Evolutionary conservation across 345 rosid genomes (phyloP), one percentile per base, ranked within the genome.

Genomic region (Sonneratia caseolaris): DNA sequence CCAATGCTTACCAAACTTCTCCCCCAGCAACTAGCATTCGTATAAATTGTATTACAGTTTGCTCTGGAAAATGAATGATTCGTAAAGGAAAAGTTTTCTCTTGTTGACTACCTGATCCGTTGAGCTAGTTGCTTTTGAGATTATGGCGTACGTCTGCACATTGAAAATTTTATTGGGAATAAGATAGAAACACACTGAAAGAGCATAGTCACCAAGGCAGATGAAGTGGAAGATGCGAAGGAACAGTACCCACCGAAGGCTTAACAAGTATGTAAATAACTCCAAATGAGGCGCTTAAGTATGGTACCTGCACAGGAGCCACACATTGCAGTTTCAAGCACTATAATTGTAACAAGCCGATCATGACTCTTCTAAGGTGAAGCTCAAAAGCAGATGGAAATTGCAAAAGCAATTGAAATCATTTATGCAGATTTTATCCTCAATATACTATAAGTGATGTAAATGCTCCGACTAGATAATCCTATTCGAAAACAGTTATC

Each of bases 81-180:
- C 6, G 57, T 16, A 53, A 15, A 53, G n/a, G 6, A 40, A 40
- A 27, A 27, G 32, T 1, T 27, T 27, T 27, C 15, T 68, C 19
- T 68, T 7, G 1, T 48, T 0, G 24, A 49, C 57, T 59, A 86
- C 89, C 89, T 86, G 89, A 76, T 81, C 49, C 11, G 11, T 69
- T 11, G 80, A 71, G 79, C 87, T 81, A 77, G 89, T 68, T 66
- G 84, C 87, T 72, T 81, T 86, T 14, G 89, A 86, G 72, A 86
- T 79, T 61, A 86, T 79, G 68, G 86, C 80, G 70, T 75, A 83
- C 57, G 85, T 84, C 89, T 86, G 82, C 80, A 81, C 0, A 38
- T 24, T 40, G 16, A 68, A 55, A 70, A 72, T 64, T 68, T 37
- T 38, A 9, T 68, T 59, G 69, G 40, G 40, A 73, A 67, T n/a